Evolutionary conservation across 2,329 filamentous ascomycete genomes (phyloP), one percentile per base, ranked within the genome.

Genomic region (Lasiodiplodia citricola): DNA sequence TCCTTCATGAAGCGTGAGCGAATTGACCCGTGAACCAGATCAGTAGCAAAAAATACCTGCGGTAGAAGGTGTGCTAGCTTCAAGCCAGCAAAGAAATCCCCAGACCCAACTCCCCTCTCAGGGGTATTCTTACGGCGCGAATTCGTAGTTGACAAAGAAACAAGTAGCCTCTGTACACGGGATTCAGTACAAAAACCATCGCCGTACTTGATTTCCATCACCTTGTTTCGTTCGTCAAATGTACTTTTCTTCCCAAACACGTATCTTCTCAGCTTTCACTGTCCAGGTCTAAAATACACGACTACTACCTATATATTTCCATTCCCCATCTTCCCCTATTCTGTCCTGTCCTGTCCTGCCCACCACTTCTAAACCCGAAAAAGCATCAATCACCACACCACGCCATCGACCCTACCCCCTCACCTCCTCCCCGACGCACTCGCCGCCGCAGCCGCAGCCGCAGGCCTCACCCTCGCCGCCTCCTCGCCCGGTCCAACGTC

Each of bases 401-500:
- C n/a, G 7, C 3, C 44, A 8, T 10, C 21, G 3, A 21, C 44
- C 8, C 51, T 54, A 54, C 51, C 51, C 18, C 21, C 51, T 54
- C 25, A 10, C 23, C 16, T 25, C 50, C 10, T 2, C 14, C 21
- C 6, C 50, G 51, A 16, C 23, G 23, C n/a, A 21, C 44, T 3
- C 5, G n/a, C 18, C 18, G 18, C 6, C 8, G 41, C 44, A 3
- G 44, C 44, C 1, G 41, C 16, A 7, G 41, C 41, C 0, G 41
- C 16, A 2, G 57, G 70, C 60, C 78, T 73, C 8, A 80, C 78
- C 70, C 77, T 74, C 16, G 74, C 77, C 37, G 73, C 74, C 28
- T 70, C 72, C 71, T 80, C 78, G 47, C 74, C 72, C 8, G 70
- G 76, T 8, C 60, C 60, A 10, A 77, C 74, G 23, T 76, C 75